Evolutionary conservation across 768 basidiomycete species (phyloP).

Genomic region (Cyathus striatus): DNA sequence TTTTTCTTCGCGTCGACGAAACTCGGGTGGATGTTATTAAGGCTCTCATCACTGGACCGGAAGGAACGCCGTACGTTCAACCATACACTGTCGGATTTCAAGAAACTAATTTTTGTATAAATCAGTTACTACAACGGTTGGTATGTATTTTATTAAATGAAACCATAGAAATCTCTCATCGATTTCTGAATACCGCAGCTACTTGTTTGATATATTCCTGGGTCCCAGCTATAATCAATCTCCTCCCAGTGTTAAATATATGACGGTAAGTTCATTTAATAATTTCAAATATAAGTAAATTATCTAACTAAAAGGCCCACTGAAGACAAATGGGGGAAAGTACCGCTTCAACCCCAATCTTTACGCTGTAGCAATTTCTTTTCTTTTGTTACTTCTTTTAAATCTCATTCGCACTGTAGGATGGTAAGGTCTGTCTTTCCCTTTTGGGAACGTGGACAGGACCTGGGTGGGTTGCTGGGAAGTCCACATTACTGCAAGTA

Average conservation of each 20-base stretch:
- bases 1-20: constrained; percentile 92
- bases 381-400: constrained; percentile 3
- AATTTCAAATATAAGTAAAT: constrained; percentile 25
- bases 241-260: constrained; percentile 67
- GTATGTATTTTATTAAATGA: constrained; percentile 33
- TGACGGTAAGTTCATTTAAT: constrained; percentile 41
- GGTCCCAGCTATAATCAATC: constrained; percentile 84
- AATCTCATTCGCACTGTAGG: constrained; percentile 32
- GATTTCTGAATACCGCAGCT: constrained; percentile 18
- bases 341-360: constrained; percentile 93
- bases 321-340: constrained; percentile 86
- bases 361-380: constrained; percentile 58
- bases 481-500: constrained; percentile 85
- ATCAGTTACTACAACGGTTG: constrained; percentile 91
- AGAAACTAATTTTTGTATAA: constrained; percentile 2
- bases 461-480: constrained; percentile 90
- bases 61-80: constrained; percentile 80
- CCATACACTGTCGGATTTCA: constrained; percentile 1
- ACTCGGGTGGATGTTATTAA: constrained; percentile 89
- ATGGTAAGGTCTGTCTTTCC: constrained; percentile 92
- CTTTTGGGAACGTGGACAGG: constrained; percentile 90
- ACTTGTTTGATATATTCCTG: constrained; percentile 88
- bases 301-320: no score
- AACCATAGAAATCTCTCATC: no score
- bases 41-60: constrained; percentile 87